Percentiles rank a stretch among this genome's conserved stretches.
Conservation (phyloP, 2,329 filamentous ascomycete species). For the Epichloe amarillans region DNA sequence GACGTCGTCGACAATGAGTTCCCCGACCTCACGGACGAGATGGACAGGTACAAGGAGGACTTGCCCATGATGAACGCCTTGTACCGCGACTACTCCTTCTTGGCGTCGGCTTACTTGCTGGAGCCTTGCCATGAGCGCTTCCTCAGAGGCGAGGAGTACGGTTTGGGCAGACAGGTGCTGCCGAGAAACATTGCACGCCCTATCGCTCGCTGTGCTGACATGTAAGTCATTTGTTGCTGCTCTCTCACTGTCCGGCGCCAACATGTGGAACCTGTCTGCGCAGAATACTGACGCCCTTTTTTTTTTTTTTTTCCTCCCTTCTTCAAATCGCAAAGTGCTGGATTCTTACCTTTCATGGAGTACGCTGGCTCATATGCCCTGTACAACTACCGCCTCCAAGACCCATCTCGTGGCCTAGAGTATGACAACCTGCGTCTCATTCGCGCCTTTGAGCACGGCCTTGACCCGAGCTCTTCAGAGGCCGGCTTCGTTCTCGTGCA, state of each 20-base stretch:
- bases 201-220: slow-evolving; percentile 68
- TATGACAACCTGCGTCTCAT: slow-evolving; percentile 67
- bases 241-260: too few species aligned
- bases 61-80: slow-evolving; percentile 71
- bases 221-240: slow-evolving; percentile 45
- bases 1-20: slow-evolving; percentile 60
- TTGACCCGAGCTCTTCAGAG: slow-evolving; percentile 77
- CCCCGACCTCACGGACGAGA: slow-evolving; percentile 58
- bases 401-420: slow-evolving; percentile 41
- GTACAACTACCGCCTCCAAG: slow-evolving; percentile 51
- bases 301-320: not conserved
- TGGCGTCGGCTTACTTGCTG: slow-evolving; percentile 78
- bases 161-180: slow-evolving; percentile 59
- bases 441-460: slow-evolving; percentile 80
- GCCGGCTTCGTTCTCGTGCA: slow-evolving; percentile 94
- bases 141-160: slow-evolving; percentile 60
- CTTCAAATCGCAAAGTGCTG: slow-evolving; percentile 28
- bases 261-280: too few species aligned
- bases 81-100: slow-evolving; percentile 84
- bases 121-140: slow-evolving; percentile 78
- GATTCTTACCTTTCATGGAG: slow-evolving; percentile 89
- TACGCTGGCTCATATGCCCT: slow-evolving; percentile 58
- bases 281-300: not conserved
- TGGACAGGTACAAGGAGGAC: slow-evolving; percentile 62
- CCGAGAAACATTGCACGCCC: slow-evolving; percentile 66